A percentile compares a stretch with the other conserved stretches of the same genome.
phyloP scores from a whole-genome alignment of 306 rosid genomes.

The Quercus glauca region DNA sequence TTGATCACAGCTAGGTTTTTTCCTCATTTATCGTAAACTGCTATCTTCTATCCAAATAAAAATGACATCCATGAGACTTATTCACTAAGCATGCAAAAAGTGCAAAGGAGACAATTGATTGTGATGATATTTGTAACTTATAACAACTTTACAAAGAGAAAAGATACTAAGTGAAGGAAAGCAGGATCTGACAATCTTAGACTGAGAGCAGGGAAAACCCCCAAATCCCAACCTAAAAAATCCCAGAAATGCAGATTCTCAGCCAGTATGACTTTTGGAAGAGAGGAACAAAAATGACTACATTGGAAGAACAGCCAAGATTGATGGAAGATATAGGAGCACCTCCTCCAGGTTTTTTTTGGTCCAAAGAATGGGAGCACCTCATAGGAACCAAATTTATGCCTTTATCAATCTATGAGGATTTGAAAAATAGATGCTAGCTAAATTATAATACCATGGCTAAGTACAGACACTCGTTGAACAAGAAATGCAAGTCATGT shows the following conservation, averaged over 20 bases:
- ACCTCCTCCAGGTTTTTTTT: neutral
- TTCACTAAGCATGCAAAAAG: too few species aligned
- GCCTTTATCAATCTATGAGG: neutral
- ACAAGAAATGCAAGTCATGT: constrained; percentile 4
- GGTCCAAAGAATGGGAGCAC: neutral
- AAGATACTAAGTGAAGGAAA: too few species aligned
- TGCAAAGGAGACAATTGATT: too few species aligned
- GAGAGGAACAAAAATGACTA: neutral
- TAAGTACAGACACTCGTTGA: neutral
- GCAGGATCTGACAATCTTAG: constrained; percentile 55
- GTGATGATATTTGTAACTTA: too few species aligned
- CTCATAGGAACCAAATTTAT: constrained; percentile 4
- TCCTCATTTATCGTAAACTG: too few species aligned
- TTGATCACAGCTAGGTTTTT: too few species aligned
- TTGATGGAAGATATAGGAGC: neutral
- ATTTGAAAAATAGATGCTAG: constrained; percentile 1
- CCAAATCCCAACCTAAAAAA: constrained; percentile 90
- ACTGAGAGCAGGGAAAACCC: constrained; percentile 80
- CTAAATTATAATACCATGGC: neutral
- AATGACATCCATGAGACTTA: too few species aligned
- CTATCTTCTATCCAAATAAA: too few species aligned
- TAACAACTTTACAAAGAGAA: too few species aligned
- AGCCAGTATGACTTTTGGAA: neutral
- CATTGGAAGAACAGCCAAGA: neutral
- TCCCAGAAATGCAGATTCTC: constrained; percentile 4